These are phyloP conservation scores for Parsonsia alboflavescens DNA, from an alignment of 257 asterid genomes.

Conservation along the genomic window DNA sequence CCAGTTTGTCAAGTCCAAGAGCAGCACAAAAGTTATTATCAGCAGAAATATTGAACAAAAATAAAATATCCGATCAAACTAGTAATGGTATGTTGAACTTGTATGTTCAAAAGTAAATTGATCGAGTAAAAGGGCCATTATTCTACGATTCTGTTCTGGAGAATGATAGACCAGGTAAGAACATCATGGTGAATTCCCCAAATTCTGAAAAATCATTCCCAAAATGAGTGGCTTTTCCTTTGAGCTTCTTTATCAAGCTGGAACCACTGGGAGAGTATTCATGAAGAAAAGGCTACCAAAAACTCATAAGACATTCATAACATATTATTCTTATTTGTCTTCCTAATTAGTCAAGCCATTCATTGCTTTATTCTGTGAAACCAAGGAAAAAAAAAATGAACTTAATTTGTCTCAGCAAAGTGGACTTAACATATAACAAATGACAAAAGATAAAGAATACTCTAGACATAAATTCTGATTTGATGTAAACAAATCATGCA, in stretches of 20 bases:
- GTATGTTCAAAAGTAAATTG: neutral
- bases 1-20: neutral
- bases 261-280: neutral
- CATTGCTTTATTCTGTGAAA: neutral
- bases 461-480: neutral
- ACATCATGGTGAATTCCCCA: neutral
- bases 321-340: neutral
- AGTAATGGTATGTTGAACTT: neutral
- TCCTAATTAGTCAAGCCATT: neutral
- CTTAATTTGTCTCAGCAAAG: neutral
- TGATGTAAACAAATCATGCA: neutral
- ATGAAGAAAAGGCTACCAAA: neutral
- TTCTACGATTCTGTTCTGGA: neutral
- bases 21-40: neutral
- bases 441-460: neutral
- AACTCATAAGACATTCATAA: neutral
- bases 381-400: neutral
- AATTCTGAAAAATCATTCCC: neutral
- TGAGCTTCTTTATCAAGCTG: too few species aligned
- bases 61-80: too few species aligned
- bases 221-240: too few species aligned
- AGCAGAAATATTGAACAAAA: too few species aligned
- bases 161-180: neutral
- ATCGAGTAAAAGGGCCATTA: neutral
- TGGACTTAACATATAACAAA: neutral